Base-by-base conservation (phyloP, 345 rosid species). In the Acer negundo region DNA sequence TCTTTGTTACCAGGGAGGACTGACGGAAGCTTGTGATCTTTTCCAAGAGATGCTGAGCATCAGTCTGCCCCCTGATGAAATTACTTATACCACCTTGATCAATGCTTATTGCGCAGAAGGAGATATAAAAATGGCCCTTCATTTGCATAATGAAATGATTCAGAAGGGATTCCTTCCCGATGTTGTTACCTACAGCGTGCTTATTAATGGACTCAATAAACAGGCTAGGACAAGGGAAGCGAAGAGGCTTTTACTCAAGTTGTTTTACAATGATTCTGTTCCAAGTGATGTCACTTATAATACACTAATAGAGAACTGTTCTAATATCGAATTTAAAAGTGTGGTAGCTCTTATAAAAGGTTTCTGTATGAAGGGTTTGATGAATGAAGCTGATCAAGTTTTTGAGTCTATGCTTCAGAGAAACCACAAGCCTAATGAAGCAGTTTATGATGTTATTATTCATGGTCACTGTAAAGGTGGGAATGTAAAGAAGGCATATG, bases 301-400 rank as follows among this genome's bases (percentile, higher is more conserved):
- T 28, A 86, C 95, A 9, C 87, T 95, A 65, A 89, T 93, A 61
- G 93, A 91, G 73, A 95, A 82, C 73, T 93, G 97, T 78, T 66
- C 86, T 55, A 87, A 80, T 80, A 78, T 73, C 46, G 95, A 90
- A 80, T 91, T 90, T 68, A 90, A 81, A 84, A 90, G 89, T 35
- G 91, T 55, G 23, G 87, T 85, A 6, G 92, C 93, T 59, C 97
- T 93, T 74, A 75, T 95, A 26, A 95, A 91, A 82, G 97, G 97
- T 22, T 93, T 95, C 78, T 95, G 98, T 73, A 88, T 90, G 97
- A 93, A 93, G 83, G 97, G 97, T 55, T 83, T 95, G 90, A 91
- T 93, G 93, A 73, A 79, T 2, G 97, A 95, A 84, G 98, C 98
- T 44, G 97, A 95, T 83, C 74, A 31, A 62, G 91, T 87, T 75